Evolutionary conservation across 306 rosid species (phyloP), one percentile per base, ranked within the genome.

Genomic region (Castanea crenata): DNA sequence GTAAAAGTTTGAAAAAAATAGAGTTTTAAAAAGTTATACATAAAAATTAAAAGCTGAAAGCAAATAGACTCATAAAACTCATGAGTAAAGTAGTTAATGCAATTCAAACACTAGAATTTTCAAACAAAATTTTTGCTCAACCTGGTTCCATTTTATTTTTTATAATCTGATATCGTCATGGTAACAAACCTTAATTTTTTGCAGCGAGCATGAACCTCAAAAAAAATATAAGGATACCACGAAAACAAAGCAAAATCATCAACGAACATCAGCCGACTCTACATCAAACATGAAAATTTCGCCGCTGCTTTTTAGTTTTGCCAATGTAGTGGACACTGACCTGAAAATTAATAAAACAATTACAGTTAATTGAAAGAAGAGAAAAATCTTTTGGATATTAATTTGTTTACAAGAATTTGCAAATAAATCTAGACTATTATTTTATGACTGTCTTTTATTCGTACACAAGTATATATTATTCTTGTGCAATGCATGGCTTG

Each of bases 241-340:
- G 7, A 57, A n/a, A 20, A 20, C 64, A 82, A 71, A 62, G 71
- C 35, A 21, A 44, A 65, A 44, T 69, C 55, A 38, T 95, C 86
- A 95, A 68, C 83, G 76, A 32, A 91, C 98, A 69, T 68, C 78
- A 70, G 84, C 77, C 85, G 92, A 85, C 84, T 95, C 99, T 5
- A 95, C 97, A 78, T 95, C 96, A 76, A 95, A 92, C 63, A 86
- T 85, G 61, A 95, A 96, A 88, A 90, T 87, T 84, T 88, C 86
- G 57, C 93, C 97, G 76, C 86, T 85, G 74, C 86, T 93, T 78
- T 78, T 18, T 69, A 93, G 90, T 91, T 91, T 93, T 96, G 80
- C 99, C 99, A 76, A 85, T 96, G 77, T 96, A 96, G 77, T 83
- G 91, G 73, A 96, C 6, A 34, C 38, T 34, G 38, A 34, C 38